A percentile compares a stretch with the other conserved stretches of the same genome.
These are phyloP conservation scores for Fusarium illudens DNA, from an alignment of 2,329 filamentous ascomycete genomes.

Conservation along the genomic window DNA sequence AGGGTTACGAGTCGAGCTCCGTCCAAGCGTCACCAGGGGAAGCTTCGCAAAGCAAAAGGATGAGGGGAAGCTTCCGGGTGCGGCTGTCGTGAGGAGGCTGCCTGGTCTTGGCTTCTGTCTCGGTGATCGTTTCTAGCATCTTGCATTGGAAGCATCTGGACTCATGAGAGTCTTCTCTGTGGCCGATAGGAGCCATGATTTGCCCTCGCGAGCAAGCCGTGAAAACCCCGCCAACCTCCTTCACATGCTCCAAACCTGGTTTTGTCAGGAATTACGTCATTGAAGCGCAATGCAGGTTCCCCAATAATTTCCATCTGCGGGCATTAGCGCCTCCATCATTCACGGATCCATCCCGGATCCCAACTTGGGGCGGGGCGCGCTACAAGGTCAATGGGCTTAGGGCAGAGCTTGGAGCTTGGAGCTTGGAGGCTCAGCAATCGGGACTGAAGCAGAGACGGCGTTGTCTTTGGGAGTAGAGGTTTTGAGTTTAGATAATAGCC, in stretches of 20 bases:
- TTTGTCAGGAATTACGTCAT: slow-evolving; percentile 27
- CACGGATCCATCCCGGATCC: not conserved
- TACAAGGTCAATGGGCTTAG: slow-evolving; percentile 2
- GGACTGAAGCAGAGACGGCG: not conserved
- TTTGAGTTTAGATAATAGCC: not conserved
- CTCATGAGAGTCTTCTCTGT: not conserved
- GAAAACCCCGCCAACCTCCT: not conserved
- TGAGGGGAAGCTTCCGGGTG: slow-evolving; percentile 24
- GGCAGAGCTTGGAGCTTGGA: slow-evolving; percentile 5
- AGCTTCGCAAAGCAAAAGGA: slow-evolving; percentile 17
- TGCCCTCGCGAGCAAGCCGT: not conserved
- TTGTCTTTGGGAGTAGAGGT: not conserved
- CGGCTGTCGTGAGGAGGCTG: slow-evolving; percentile 16
- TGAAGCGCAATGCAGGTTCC: slow-evolving; percentile 23
- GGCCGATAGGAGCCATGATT: not conserved
- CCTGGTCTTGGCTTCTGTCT: slow-evolving; percentile 1
- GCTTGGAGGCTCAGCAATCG: not conserved
- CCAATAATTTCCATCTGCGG: slow-evolving; percentile 14
- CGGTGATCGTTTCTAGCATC: not conserved
- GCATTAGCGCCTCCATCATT: slow-evolving; percentile 10
- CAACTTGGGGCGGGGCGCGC: slow-evolving; percentile 14
- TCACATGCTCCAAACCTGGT: slow-evolving; percentile 9
- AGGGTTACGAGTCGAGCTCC: slow-evolving; percentile 17
- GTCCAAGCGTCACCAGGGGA: slow-evolving; percentile 18
- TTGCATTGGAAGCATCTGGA: not conserved